Evolutionary conservation across 257 asterid species (phyloP).

Genomic region (Fraxinus americana): DNA sequence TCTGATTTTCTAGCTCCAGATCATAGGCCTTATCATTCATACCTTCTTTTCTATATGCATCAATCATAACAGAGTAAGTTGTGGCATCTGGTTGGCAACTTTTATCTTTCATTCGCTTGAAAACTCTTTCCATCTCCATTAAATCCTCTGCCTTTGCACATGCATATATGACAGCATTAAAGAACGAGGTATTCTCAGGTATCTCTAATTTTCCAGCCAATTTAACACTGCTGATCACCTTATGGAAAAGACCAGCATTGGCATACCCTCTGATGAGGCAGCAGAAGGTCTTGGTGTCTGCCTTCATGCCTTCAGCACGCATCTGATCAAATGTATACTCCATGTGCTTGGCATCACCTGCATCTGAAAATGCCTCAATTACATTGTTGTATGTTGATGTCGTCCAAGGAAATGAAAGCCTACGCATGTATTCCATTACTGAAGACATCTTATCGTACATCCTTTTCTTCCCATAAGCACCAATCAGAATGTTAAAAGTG

Average conservation of each 20-base stretch:
- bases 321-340: slow-evolving; percentile 81
- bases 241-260: slow-evolving; percentile 75
- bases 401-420: slow-evolving; percentile 89
- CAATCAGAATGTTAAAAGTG: slow-evolving; percentile 78
- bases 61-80: slow-evolving; percentile 74
- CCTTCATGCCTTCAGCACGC: slow-evolving; percentile 78
- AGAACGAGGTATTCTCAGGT: slow-evolving; percentile 82
- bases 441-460: slow-evolving; percentile 95
- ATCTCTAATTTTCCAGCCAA: slow-evolving; percentile 83
- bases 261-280: slow-evolving; percentile 89
- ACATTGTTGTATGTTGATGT: slow-evolving; percentile 92
- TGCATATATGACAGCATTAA: slow-evolving; percentile 76
- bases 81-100: slow-evolving; percentile 63
- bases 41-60: slow-evolving; percentile 77
- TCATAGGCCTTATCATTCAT: slow-evolving; percentile 77
- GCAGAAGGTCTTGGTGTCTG: slow-evolving; percentile 84
- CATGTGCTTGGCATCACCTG: slow-evolving; percentile 81
- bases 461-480: slow-evolving; percentile 86
- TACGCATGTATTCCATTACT: slow-evolving; percentile 96
- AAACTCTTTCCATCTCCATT: slow-evolving; percentile 92
- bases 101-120: slow-evolving; percentile 79
- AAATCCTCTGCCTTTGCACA: slow-evolving; percentile 84
- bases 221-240: slow-evolving; percentile 73
- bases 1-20: slow-evolving; percentile 67
- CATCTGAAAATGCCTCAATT: slow-evolving; percentile 87